Evolutionary conservation across 768 basidiomycete genomes (phyloP).

Genomic region (Tulasnella sp.): DNA sequence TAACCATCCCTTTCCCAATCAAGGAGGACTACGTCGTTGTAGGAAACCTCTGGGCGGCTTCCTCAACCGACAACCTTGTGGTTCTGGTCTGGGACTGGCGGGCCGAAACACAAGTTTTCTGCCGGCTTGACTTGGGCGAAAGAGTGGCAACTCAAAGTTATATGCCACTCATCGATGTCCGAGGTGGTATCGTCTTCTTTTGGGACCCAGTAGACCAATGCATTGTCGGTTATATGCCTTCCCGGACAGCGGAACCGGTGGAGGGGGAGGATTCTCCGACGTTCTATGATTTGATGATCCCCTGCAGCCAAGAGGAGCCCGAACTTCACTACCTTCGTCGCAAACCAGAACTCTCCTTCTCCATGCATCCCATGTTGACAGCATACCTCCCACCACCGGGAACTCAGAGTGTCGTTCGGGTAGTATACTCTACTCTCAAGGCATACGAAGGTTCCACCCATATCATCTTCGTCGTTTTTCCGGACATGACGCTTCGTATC

Average conservation of each 20-base stretch:
- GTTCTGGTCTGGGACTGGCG: neutral
- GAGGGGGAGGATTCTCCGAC: neutral
- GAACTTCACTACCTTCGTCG: neutral
- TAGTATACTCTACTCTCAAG: neutral
- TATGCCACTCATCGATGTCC: neutral
- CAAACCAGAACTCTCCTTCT: neutral
- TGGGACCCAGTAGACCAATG: neutral
- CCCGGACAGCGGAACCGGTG: neutral
- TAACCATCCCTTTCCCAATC: neutral
- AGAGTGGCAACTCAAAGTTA: neutral
- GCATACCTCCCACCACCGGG: neutral
- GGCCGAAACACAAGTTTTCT: neutral
- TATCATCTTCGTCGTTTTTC: neutral
- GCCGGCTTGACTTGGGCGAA: neutral
- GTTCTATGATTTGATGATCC: neutral
- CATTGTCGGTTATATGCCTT: neutral
- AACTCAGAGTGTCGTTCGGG: neutral
- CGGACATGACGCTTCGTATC: neutral
- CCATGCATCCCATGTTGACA: neutral
- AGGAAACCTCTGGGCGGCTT: neutral
- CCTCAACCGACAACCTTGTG: neutral
- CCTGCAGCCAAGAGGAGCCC: neutral
- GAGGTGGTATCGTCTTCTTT: neutral
- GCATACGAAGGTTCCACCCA: neutral
- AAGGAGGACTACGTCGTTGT: neutral